These are phyloP conservation scores for Ichthyophonus hoferi DNA, from an alignment of 208 protist genomes.

Conservation along the genomic window DNA sequence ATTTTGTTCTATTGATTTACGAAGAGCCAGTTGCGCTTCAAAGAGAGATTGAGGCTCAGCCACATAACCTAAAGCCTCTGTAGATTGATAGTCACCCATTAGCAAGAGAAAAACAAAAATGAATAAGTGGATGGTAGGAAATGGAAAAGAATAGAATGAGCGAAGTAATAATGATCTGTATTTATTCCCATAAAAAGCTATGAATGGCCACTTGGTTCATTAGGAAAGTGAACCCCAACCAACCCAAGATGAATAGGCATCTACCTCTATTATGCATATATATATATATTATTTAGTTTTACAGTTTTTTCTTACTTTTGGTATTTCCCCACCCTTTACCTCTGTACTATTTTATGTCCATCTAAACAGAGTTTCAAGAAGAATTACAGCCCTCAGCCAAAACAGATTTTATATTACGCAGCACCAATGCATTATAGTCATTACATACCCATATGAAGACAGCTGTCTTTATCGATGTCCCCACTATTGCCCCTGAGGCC, in stretches of 20 bases:
- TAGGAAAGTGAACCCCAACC: neutral
- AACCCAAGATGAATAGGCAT: too few species aligned
- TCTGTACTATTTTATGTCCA: neutral
- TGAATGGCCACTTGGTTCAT: too few species aligned
- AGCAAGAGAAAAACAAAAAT: neutral
- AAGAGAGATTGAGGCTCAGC: neutral
- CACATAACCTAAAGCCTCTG: neutral
- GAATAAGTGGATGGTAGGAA: neutral
- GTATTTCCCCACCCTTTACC: neutral
- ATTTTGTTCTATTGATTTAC: too few species aligned
- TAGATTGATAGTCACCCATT: neutral
- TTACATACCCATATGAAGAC: neutral
- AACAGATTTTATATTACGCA: too few species aligned
- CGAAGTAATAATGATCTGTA: neutral
- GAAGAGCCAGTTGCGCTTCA: neutral
- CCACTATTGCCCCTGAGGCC: neutral
- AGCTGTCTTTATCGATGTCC: neutral
- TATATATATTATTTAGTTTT: too few species aligned
- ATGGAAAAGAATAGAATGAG: neutral
- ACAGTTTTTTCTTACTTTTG: neutral
- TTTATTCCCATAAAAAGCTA: too few species aligned
- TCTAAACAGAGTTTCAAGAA: too few species aligned
- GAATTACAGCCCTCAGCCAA: neutral
- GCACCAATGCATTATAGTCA: too few species aligned
- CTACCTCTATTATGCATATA: too few species aligned